Evolutionary conservation across 768 basidiomycete species (phyloP).

Genomic region (Mycena crocata): DNA sequence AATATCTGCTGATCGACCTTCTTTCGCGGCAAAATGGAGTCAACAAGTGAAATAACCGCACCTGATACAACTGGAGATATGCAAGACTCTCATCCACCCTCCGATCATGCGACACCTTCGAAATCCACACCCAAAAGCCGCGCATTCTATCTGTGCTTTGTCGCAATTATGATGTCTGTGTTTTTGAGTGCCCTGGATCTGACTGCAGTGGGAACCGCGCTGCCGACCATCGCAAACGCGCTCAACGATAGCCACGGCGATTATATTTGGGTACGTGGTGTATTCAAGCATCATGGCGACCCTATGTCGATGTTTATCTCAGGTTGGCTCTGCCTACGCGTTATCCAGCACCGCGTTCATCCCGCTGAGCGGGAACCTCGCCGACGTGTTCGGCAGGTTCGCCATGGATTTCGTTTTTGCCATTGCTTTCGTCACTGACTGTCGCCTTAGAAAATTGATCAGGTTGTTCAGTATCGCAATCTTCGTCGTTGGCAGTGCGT

Average conservation of each 20-base stretch:
- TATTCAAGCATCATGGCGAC: too few species aligned
- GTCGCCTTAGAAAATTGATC: slow-evolving; percentile 34
- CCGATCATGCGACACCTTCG: background rate
- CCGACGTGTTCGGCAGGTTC: slow-evolving; percentile 46
- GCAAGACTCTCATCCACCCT: too few species aligned
- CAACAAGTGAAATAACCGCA: too few species aligned
- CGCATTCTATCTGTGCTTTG: slow-evolving; percentile 28
- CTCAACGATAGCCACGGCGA: slow-evolving; percentile 25
- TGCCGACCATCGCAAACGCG: slow-evolving; percentile 25
- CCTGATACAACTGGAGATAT: too few species aligned
- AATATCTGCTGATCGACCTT: too few species aligned
- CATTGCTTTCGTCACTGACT: background rate
- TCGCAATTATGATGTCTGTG: slow-evolving; percentile 10
- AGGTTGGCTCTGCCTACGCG: slow-evolving; percentile 54
- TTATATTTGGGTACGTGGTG: slow-evolving; percentile 21
- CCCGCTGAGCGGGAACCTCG: slow-evolving; percentile 48
- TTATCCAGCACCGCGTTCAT: slow-evolving; percentile 53
- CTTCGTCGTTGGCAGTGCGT: slow-evolving; percentile 54
- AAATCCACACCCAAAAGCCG: slow-evolving; percentile 10
- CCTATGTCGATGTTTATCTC: background rate
- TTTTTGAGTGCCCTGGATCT: slow-evolving; percentile 28
- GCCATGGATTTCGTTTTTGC: background rate
- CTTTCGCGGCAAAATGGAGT: too few species aligned
- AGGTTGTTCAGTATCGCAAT: slow-evolving; percentile 42
- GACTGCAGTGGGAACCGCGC: slow-evolving; percentile 19